phyloP scores from a whole-genome alignment of 1,284 basidiomycete genomes.

The Moesziomyces sp. region DNA sequence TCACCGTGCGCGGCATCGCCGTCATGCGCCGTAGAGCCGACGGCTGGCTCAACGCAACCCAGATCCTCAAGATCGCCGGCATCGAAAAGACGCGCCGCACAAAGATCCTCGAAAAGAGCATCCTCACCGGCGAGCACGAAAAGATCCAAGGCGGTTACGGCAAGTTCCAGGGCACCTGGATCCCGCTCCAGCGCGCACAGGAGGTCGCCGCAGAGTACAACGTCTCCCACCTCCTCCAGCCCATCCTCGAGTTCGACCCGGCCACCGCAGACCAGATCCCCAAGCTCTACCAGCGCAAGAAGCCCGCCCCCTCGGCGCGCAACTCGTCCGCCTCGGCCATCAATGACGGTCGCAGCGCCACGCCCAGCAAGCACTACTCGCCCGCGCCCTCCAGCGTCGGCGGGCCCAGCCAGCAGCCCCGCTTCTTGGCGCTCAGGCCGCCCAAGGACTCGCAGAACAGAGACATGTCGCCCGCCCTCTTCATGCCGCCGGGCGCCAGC shows the following conservation, averaged over 20 bases:
- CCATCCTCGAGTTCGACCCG: constrained; percentile 65
- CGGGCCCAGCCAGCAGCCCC: constrained; percentile 56
- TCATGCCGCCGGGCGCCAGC: constrained; percentile 50
- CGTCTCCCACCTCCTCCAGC: constrained; percentile 65
- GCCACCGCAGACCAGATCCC: constrained; percentile 55
- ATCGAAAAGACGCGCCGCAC: constrained; percentile 96
- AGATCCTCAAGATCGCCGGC: constrained; percentile 98
- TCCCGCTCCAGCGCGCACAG: constrained; percentile 63
- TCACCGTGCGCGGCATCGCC: constrained; percentile 87
- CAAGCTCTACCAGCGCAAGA: constrained; percentile 51
- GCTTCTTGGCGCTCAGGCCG: constrained; percentile 59
- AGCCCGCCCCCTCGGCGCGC: constrained; percentile 41
- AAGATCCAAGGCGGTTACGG: constrained; percentile 99
- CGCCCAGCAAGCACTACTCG: constrained; percentile 30
- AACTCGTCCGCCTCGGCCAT: constrained; percentile 53
- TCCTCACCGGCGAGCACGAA: constrained; percentile 93
- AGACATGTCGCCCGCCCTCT: constrained; percentile 40
- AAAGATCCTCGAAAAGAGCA: constrained; percentile 98
- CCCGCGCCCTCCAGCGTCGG: constrained; percentile 33
- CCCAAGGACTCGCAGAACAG: constrained; percentile 43
- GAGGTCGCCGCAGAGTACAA: constrained; percentile 64
- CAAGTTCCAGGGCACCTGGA: constrained; percentile 99
- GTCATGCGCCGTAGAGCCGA: constrained; percentile 96
- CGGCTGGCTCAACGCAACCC: constrained; percentile 93
- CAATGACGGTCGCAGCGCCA: constrained; percentile 27